Conservation (phyloP, 164 flowering plant species). For the Vitis labrusca region DNA sequence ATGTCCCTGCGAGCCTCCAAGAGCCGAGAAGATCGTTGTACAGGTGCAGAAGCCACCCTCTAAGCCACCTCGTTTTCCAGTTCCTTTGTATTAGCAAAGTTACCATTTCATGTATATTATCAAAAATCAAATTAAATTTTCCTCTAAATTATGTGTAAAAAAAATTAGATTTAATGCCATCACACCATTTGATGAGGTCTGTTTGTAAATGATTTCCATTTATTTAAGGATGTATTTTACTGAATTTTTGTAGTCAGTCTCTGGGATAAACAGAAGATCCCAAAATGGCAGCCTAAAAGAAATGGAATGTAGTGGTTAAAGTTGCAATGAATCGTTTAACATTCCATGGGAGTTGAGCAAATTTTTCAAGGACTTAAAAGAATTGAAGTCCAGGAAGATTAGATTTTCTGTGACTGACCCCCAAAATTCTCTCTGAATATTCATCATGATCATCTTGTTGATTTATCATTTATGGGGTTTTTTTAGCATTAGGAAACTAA, state of each 20-base stretch:
- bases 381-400: too few relatives aligned
- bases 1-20: slow-evolving; percentile 62
- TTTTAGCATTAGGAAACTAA: too few relatives aligned
- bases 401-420: too few relatives aligned
- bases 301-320: neutral
- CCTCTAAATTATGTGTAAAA: too few relatives aligned
- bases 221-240: neutral
- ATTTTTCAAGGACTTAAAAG: too few relatives aligned
- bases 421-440: too few relatives aligned
- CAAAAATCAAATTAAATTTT: too few relatives aligned
- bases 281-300: neutral
- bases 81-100: slow-evolving; percentile 35
- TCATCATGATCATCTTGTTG: too few relatives aligned
- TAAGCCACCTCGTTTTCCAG: slow-evolving; percentile 38
- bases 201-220: neutral
- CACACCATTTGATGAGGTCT: neutral
- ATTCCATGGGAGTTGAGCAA: too few relatives aligned
- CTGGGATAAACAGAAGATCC: neutral
- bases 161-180: too few relatives aligned
- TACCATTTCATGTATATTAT: slow-evolving; percentile 7
- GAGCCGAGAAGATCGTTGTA: slow-evolving; percentile 30
- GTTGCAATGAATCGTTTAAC: neutral
- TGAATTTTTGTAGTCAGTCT: neutral
- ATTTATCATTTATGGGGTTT: too few relatives aligned
- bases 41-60: slow-evolving; percentile 31